Base-by-base conservation (phyloP, 108 stramenopile genomes). In the Bacterosira constricta region DNA sequence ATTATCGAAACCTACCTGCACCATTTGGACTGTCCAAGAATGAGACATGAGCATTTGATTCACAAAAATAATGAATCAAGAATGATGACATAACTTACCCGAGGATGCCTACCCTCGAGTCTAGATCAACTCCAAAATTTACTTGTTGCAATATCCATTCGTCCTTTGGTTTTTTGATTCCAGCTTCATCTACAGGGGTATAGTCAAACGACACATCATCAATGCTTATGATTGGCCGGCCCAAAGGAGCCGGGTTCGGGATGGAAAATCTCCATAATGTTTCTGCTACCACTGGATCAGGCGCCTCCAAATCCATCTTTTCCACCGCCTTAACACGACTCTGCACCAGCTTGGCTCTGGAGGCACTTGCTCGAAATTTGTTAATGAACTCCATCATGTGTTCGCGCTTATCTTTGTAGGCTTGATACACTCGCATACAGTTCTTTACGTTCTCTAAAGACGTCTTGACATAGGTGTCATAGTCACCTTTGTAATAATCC, bases 371-470 rank as follows among this genome's bases (percentile, higher is more conserved):
- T 73, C 90, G 66, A 69, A 99, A 99, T 77, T 97, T 98, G 67
- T 91, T 90, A 39, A 99, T 97, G 68, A 99, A 99, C 66, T 98
- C 97, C 96, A 98, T 97, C 95, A 99, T 97, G 81, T 99, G 99
- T 26, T 86, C 90, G 32, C 95, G 75, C 72, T 98, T 96, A 45
- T 89, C 88, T 54, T 91, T 80, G 47, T 95, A 94, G 18, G 96
- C 97, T 66, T 97, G 96, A 67, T 95, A 97, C 9, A 93, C 94
- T 47, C 96, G 80, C 79, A 88, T 88, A 36, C 85, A 80, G 70
- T 97, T 96, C 71, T 91, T 90, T 0, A 82, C 64, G 35, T 86
- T 82, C 65, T 99, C 97, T 23, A 83, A 81, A 18, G 95, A 68
- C 29, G 90, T 86, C 66, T 81, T 91, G 44, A 96, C 96, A 69